Evolutionary conservation across 768 basidiomycete species (phyloP).

Genomic region (Hypholoma fasciculare): DNA sequence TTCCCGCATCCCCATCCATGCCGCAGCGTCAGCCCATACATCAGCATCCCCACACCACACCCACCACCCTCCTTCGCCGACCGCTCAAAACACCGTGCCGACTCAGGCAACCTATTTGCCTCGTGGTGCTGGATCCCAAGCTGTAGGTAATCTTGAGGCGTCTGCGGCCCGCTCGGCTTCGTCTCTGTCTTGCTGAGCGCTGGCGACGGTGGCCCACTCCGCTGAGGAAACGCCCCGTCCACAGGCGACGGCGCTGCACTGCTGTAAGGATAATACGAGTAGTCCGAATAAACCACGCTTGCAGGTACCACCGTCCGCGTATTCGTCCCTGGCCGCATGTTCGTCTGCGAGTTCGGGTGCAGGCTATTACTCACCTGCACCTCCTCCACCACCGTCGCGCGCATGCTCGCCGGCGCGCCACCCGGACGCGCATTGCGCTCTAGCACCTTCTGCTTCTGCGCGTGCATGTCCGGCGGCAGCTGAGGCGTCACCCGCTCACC

Average conservation of each 20-base stretch:
- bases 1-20: slow-evolving; percentile 88
- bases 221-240: slow-evolving; percentile 19
- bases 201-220: not conserved
- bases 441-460: slow-evolving; percentile 50
- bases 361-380: not conserved
- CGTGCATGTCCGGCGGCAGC: slow-evolving; percentile 35
- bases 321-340: not conserved
- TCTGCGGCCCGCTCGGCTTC: slow-evolving; percentile 20
- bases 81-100: slow-evolving; percentile 73
- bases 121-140: slow-evolving; percentile 80
- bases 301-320: slow-evolving; percentile 12
- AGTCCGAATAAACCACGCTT: slow-evolving; percentile 52
- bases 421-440: slow-evolving; percentile 52
- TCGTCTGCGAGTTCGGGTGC: slow-evolving; percentile 4
- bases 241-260: slow-evolving; percentile 44
- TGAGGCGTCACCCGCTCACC: slow-evolving; percentile 47
- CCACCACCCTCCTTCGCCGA: slow-evolving; percentile 75
- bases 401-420: not conserved
- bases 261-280: slow-evolving; percentile 68
- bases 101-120: slow-evolving; percentile 66
- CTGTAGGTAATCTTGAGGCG: slow-evolving; percentile 70
- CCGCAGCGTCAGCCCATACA: slow-evolving; percentile 85
- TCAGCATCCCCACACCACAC: slow-evolving; percentile 87
- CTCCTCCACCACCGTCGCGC: not conserved
- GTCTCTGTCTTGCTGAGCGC: not conserved